Conservation (phyloP, 495 filamentous ascomycete genomes). For the Trichocladium uniseriatum region DNA sequence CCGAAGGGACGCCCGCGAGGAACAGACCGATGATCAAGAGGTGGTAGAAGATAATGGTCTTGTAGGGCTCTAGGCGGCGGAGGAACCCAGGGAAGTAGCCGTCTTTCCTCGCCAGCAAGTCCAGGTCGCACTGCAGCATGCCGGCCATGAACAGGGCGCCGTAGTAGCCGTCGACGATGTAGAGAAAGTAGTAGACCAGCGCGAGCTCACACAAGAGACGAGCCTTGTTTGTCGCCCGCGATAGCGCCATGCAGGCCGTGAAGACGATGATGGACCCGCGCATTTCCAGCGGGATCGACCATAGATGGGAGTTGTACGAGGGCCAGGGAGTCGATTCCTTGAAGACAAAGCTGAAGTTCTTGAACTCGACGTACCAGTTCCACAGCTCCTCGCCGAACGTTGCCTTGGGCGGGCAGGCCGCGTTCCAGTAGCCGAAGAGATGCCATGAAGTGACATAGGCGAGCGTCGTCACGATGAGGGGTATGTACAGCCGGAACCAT, state of each 20-base stretch:
- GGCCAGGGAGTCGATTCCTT: constrained; percentile 29
- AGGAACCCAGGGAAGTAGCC: constrained; percentile 33
- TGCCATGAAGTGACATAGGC: constrained; percentile 43
- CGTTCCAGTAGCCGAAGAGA: constrained; percentile 36
- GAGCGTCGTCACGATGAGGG: constrained; percentile 39
- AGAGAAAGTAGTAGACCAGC: constrained; percentile 34
- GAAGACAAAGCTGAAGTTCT: constrained; percentile 50
- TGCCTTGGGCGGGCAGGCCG: constrained; percentile 23
- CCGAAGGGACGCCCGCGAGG: constrained; percentile 42
- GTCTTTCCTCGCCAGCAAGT: constrained; percentile 31
- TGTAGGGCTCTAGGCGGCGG: constrained; percentile 32
- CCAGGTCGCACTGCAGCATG: constrained; percentile 43
- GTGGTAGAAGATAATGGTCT: constrained; percentile 38
- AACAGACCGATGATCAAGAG: constrained; percentile 37
- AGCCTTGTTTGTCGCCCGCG: constrained; percentile 28
- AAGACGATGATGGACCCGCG: constrained; percentile 38
- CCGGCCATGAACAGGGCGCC: constrained; percentile 39
- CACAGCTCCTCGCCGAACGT: constrained; percentile 38
- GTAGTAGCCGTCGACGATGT: constrained; percentile 41
- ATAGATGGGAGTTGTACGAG: constrained; percentile 32
- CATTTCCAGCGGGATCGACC: constrained; percentile 38
- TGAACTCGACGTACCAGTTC: constrained; percentile 49
- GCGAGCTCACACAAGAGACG: constrained; percentile 27
- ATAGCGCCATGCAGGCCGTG: constrained; percentile 36
- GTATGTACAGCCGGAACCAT: constrained; percentile 29